A percentile compares a stretch with the other conserved stretches of the same genome.
Conservation (phyloP, 106 monocot species). For the Allium cepa region DNA sequence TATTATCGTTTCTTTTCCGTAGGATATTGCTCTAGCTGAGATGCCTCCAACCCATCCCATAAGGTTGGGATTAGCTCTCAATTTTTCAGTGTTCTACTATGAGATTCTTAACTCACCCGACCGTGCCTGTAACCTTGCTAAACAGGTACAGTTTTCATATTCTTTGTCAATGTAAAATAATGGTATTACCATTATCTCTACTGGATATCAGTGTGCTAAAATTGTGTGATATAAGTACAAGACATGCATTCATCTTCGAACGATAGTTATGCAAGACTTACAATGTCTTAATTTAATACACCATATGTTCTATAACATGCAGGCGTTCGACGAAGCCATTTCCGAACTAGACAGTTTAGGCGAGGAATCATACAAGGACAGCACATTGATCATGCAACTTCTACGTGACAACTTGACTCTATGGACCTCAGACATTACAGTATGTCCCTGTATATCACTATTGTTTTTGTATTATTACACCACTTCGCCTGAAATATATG, state of each 20-base stretch:
- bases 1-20: not conserved
- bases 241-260: too few relatives aligned
- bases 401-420: not conserved
- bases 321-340: not conserved
- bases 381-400: not conserved
- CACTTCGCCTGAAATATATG: too few relatives aligned
- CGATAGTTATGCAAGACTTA: too few relatives aligned
- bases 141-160: not conserved
- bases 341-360: not conserved
- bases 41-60: constrained; percentile 7
- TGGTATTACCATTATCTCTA: too few relatives aligned
- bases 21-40: constrained; percentile 6
- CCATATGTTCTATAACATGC: not conserved
- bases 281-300: too few relatives aligned
- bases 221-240: too few relatives aligned
- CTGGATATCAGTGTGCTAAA: too few relatives aligned
- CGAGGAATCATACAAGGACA: not conserved
- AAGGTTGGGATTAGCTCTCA: constrained; percentile 5
- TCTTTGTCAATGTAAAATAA: too few relatives aligned
- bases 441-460: not conserved
- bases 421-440: not conserved
- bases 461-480: too few relatives aligned
- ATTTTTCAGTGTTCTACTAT: constrained; percentile 9
- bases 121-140: constrained; percentile 7
- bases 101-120: constrained; percentile 7